Conservation (phyloP, 345 rosid species). For the Syzygium aqueum region DNA sequence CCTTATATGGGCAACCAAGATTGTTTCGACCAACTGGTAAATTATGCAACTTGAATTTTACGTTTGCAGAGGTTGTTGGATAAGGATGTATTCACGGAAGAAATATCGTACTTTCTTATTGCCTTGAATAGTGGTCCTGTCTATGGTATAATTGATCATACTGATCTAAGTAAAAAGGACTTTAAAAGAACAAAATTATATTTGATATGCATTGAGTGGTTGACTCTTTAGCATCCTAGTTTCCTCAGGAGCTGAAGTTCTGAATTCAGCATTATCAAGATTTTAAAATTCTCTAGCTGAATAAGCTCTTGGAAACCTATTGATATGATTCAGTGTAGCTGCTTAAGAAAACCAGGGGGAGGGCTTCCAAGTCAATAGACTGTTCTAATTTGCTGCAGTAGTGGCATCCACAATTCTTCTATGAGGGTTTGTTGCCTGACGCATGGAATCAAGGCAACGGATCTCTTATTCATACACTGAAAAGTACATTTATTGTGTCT, state of each 20-base stretch:
- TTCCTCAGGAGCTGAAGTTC: not conserved
- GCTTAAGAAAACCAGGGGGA: not conserved
- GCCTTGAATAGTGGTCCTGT: not conserved
- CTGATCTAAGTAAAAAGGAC: not conserved
- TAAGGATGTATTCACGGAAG: not conserved
- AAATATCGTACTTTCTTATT: not conserved
- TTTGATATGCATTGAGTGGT: not conserved
- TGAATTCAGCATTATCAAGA: not conserved
- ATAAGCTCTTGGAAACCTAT: not conserved
- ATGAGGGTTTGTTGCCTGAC: not conserved
- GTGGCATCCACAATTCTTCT: not conserved
- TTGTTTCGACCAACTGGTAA: constrained; percentile 88
- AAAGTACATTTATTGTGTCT: not conserved
- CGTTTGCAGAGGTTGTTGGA: not conserved
- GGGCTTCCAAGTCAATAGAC: not conserved
- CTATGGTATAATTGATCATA: not conserved
- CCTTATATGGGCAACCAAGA: constrained; percentile 83
- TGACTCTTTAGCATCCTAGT: not conserved
- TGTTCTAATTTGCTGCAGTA: not conserved
- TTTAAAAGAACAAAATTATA: not conserved
- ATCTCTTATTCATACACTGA: not conserved
- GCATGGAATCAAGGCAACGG: not conserved
- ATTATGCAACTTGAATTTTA: not conserved
- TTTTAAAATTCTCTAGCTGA: not conserved
- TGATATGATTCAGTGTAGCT: not conserved